Base-by-base conservation (phyloP, 2,329 filamentous ascomycete genomes). In the Beauveria bassiana region DNA sequence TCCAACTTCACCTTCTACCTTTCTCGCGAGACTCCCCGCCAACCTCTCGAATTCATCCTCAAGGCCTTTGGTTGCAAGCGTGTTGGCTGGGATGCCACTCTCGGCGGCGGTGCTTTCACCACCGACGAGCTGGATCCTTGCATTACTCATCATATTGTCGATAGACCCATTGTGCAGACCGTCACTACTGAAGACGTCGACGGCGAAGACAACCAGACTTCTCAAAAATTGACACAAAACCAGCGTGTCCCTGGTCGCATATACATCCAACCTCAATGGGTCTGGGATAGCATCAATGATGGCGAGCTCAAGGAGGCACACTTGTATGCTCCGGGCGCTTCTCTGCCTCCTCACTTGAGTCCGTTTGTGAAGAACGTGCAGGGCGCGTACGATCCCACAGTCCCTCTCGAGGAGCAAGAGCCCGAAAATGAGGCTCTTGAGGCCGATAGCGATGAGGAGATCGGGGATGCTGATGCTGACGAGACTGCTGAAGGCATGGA, bases 181-280 rank as follows among this genome's bases (percentile, higher is more conserved):
- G 77, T 22, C 22, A 22, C 77, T 43, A 78, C 80, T 38, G 79
- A 81, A 60, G 75, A 79, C 53, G 78, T 73, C 22, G 78, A 77
- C 50, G 78, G 68, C 31, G 81, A 83, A 65, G 85, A 87, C 68
- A 87, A 82, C 74, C 85, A 84, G 76, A 89, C 79, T 64, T 78
- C 77, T 53, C 83, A 81, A 72, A 84, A 81, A 72, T 76, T 86
- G 61, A 79, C 73, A 28, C 74, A 74, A 63, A 89, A 90, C 69
- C 86, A 86, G 65, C 86, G 92, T 64, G 88, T 98, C 64, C 92
- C 93, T n/a, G 93, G 93, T 42, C 84, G 95, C 66, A 91, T 86
- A 65, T 99, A 99, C 68, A 78, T 99, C 61, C 95, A 99, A 78
- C 95, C 95, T 22, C 95, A 99, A 73, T 99, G 96, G 93, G 86